Percentiles rank a stretch among this genome's conserved stretches.
These are phyloP conservation scores for Mycena sp. DNA, from an alignment of 1,284 basidiomycete genomes.

Conservation along the genomic window DNA sequence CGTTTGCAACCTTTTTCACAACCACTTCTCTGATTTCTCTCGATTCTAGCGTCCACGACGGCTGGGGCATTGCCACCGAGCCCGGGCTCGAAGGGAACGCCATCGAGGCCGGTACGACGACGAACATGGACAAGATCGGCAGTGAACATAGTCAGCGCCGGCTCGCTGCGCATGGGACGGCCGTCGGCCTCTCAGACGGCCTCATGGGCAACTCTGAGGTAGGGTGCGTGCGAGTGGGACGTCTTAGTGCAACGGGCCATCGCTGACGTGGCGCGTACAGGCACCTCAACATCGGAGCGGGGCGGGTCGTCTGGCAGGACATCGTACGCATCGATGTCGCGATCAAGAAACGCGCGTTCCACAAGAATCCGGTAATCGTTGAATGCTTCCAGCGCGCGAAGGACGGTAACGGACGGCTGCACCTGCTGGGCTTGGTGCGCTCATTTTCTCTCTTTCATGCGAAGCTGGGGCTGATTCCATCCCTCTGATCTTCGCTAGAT, in stretches of 20 bases:
- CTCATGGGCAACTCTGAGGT: slow-evolving; percentile 97
- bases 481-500: slow-evolving; percentile 56
- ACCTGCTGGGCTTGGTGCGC: slow-evolving; percentile 83
- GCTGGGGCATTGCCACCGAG: slow-evolving; percentile 84
- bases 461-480: too few relatives aligned
- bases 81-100: slow-evolving; percentile 85
- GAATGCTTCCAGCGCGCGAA: slow-evolving; percentile 82
- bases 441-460: neutral
- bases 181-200: slow-evolving; percentile 89
- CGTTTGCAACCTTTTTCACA: too few relatives aligned
- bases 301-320: slow-evolving; percentile 94
- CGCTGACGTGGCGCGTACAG: slow-evolving; percentile 50
- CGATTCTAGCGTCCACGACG: slow-evolving; percentile 95
- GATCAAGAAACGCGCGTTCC: slow-evolving; percentile 89
- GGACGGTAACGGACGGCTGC: slow-evolving; percentile 81
- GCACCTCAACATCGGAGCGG: slow-evolving; percentile 92
- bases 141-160: slow-evolving; percentile 78
- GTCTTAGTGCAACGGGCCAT: too few relatives aligned
- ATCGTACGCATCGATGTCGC: slow-evolving; percentile 92
- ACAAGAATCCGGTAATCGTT: slow-evolving; percentile 79
- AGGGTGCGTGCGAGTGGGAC: slow-evolving; percentile 63
- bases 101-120: slow-evolving; percentile 83
- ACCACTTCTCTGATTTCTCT: too few relatives aligned
- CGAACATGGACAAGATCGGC: slow-evolving; percentile 88
- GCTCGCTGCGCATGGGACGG: slow-evolving; percentile 85